Evolutionary conservation across 257 asterid genomes (phyloP).

Genomic region (Solanum corneliomulleri): DNA sequence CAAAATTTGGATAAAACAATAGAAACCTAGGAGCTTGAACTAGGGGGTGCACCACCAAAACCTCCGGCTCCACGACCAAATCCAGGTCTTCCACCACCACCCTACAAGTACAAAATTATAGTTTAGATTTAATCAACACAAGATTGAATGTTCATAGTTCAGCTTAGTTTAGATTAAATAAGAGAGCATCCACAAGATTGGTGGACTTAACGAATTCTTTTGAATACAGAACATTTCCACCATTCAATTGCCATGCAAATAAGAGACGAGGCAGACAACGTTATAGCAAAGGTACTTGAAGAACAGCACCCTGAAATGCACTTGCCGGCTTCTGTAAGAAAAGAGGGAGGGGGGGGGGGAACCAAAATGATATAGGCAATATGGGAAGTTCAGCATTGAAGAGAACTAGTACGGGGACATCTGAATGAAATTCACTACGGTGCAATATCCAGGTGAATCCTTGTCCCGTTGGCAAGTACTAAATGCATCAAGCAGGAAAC

Average conservation of each 20-base stretch:
- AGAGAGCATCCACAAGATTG: background rate
- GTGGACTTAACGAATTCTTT: background rate
- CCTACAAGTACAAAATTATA: background rate
- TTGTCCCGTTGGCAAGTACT: background rate
- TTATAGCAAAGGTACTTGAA: background rate
- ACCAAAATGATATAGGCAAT: background rate
- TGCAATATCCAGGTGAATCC: background rate
- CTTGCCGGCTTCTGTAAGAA: background rate
- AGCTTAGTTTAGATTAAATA: background rate
- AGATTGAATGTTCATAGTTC: background rate
- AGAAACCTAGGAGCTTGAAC: slow-evolving; percentile 21
- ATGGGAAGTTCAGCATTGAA: background rate
- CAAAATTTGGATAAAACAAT: background rate
- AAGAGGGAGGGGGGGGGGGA: too few species aligned
- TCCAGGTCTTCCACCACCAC: slow-evolving; percentile 26
- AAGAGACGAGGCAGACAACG: background rate
- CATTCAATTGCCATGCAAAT: background rate
- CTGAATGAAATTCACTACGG: background rate
- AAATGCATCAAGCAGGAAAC: background rate
- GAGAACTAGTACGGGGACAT: background rate
- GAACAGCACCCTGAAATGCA: background rate
- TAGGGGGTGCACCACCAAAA: slow-evolving; percentile 25
- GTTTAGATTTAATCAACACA: background rate
- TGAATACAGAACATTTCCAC: background rate
- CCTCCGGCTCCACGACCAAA: slow-evolving; percentile 35